phyloP scores from a whole-genome alignment of 2,329 filamentous ascomycete species.

The Aspergillus bombycis region DNA sequence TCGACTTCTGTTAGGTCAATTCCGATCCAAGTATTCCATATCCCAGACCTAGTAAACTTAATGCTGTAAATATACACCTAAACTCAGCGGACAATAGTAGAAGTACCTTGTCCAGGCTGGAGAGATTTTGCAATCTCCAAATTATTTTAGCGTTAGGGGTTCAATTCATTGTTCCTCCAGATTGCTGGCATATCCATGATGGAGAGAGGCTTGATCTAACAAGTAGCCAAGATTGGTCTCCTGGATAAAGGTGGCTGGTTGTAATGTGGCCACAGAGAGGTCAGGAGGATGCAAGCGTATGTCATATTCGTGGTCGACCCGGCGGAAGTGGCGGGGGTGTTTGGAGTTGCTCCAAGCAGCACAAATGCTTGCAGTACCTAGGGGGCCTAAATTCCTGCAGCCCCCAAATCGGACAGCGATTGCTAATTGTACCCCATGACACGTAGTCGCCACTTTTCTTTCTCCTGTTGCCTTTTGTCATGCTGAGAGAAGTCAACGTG shows the following conservation, averaged over 20 bases:
- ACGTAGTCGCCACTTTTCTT: no score
- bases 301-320: constrained; percentile 21
- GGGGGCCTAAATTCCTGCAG: not conserved
- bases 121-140: not conserved
- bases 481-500: no score
- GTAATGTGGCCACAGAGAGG: constrained; percentile 16
- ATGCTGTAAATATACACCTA: not conserved
- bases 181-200: no score
- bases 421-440: no score
- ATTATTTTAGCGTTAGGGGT: not conserved
- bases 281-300: constrained; percentile 22
- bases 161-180: not conserved
- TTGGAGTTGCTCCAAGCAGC: not conserved
- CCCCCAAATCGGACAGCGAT: no score
- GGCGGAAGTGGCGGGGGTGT: not conserved
- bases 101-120: not conserved
- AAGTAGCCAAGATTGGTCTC: no score
- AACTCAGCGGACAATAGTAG: not conserved
- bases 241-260: constrained; percentile 2
- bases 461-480: no score
- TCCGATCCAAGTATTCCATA: not conserved
- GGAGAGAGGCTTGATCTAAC: no score
- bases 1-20: not conserved
- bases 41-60: not conserved
- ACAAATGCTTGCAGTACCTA: not conserved